phyloP scores from a whole-genome alignment of 306 rosid species.

The Ceratonia siliqua region DNA sequence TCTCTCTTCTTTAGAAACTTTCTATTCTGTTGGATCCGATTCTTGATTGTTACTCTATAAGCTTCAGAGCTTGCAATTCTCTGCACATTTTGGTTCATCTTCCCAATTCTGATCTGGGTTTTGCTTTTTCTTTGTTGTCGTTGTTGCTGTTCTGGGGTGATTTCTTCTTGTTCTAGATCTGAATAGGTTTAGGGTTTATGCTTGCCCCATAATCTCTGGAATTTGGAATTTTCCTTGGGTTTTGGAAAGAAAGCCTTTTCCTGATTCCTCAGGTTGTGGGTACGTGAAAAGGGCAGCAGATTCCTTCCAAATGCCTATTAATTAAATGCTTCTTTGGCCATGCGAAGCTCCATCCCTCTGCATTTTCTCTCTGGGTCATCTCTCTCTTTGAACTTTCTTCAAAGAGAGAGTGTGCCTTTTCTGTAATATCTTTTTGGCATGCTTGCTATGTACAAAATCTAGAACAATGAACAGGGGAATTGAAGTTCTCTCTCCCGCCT shows the following conservation, averaged over 20 bases:
- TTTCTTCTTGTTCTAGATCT: conserved; percentile 45
- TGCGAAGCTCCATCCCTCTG: conserved; percentile 40
- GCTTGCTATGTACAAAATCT: conserved; percentile 29
- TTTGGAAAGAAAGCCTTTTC: conserved; percentile 43
- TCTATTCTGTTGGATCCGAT: not conserved
- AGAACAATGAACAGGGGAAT: conserved; percentile 50
- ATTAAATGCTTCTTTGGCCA: conserved; percentile 37
- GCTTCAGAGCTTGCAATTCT: not conserved
- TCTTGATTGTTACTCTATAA: not conserved
- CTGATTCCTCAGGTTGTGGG: conserved; percentile 49
- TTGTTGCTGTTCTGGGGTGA: not conserved
- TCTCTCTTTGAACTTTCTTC: conserved; percentile 41
- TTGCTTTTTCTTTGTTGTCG: not conserved
- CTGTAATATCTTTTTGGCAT: conserved; percentile 7
- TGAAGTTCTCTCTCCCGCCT: conserved; percentile 63
- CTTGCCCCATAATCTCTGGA: conserved; percentile 39
- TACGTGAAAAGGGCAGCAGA: conserved; percentile 46
- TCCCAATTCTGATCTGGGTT: conserved; percentile 36
- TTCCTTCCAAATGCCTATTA: conserved; percentile 44
- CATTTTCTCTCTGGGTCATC: conserved; percentile 44
- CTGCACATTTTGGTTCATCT: not conserved
- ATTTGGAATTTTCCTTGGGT: conserved; percentile 42
- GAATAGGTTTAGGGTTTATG: conserved; percentile 45
- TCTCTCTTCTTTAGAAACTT: not conserved
- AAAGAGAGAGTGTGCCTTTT: conserved; percentile 34